Evolutionary conservation across 2,329 filamentous ascomycete genomes (phyloP).

Genomic region (Beauveria scarabaeidicola): DNA sequence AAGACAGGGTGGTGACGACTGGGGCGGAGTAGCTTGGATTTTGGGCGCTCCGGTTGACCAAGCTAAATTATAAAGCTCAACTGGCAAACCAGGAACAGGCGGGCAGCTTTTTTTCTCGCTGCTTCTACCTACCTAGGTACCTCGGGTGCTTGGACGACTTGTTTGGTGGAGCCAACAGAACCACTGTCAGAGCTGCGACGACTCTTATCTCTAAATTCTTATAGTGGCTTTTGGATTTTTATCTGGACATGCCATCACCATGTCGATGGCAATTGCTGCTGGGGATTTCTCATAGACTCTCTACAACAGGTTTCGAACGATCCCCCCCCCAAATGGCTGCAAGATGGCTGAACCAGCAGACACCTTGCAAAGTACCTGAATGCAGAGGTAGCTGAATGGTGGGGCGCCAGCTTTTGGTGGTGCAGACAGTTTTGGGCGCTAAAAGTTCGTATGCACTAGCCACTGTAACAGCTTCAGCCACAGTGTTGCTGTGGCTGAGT

Average conservation of each 20-base stretch:
- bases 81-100: background rate
- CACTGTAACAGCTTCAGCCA: background rate
- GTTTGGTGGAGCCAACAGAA: too few species aligned
- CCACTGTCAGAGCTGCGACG: too few species aligned
- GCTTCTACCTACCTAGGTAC: background rate
- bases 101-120: background rate
- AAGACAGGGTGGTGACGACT: slow-evolving; percentile 6
- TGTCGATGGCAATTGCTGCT: too few species aligned
- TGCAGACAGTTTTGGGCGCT: background rate
- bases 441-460: background rate
- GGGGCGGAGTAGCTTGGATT: background rate
- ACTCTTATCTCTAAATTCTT: too few species aligned
- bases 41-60: background rate
- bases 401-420: background rate
- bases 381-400: background rate
- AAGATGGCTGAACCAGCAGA: too few species aligned
- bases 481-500: background rate
- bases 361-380: too few species aligned
- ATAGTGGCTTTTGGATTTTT: too few species aligned
- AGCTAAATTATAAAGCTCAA: background rate
- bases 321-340: too few species aligned
- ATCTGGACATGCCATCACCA: too few species aligned
- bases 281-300: too few species aligned
- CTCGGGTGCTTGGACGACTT: too few species aligned
- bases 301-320: too few species aligned